phyloP scores from a whole-genome alignment of 176 grass and related monocot genomes.

The Triticum dicoccoides region DNA sequence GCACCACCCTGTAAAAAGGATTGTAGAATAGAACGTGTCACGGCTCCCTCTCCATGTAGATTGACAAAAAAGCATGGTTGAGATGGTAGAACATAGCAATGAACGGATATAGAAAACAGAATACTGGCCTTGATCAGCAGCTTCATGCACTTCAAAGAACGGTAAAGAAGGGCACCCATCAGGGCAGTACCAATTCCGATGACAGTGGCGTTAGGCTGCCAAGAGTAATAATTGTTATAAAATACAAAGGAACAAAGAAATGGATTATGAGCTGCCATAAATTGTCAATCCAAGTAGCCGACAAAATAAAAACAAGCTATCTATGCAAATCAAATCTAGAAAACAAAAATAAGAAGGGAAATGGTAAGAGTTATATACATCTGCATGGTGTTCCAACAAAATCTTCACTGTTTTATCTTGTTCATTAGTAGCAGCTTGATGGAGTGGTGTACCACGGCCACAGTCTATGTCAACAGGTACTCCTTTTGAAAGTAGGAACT shows the following conservation, averaged over 20 bases:
- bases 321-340: neutral
- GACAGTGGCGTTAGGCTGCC: conserved; percentile 21
- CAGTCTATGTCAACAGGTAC: conserved; percentile 23
- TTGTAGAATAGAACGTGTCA: neutral
- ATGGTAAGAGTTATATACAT: conserved; percentile 1
- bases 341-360: conserved; percentile 2
- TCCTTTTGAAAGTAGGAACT: conserved; percentile 23
- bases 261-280: no score
- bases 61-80: neutral
- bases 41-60: neutral
- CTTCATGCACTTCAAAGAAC: conserved; percentile 45
- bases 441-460: conserved; percentile 26
- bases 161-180: neutral
- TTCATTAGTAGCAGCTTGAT: neutral
- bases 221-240: neutral
- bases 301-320: neutral
- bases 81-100: neutral
- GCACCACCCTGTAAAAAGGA: conserved; percentile 41
- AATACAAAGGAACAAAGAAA: neutral
- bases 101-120: neutral
- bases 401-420: conserved; percentile 38
- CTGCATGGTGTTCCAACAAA: conserved; percentile 34
- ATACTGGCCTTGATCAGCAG: conserved; percentile 42
- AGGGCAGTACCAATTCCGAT: neutral
- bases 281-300: no score